phyloP scores from a whole-genome alignment of 2,329 filamentous ascomycete species.

The Saccharata proteae region DNA sequence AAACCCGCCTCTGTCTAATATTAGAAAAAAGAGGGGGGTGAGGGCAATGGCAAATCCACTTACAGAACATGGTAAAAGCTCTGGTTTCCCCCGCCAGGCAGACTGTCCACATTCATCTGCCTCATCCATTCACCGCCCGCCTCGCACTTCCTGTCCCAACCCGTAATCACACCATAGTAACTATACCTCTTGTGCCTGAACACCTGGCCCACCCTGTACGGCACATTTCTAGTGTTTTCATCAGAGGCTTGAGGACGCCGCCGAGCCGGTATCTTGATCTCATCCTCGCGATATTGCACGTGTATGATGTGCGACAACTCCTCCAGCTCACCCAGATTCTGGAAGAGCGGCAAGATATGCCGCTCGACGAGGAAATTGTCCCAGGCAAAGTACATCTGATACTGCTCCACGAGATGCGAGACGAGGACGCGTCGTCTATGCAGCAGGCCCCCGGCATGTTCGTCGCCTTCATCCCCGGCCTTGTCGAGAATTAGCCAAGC shows the following conservation, averaged over 20 bases:
- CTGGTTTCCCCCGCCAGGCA: slow-evolving; percentile 49
- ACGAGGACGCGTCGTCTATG: slow-evolving; percentile 43
- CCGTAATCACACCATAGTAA: slow-evolving; percentile 72
- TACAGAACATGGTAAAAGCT: slow-evolving; percentile 82
- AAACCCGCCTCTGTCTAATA: too few relatives aligned
- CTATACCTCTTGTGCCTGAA: slow-evolving; percentile 72
- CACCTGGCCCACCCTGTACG: slow-evolving; percentile 56
- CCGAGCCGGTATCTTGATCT: slow-evolving; percentile 43
- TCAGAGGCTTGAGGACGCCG: slow-evolving; percentile 13
- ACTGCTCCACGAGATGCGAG: slow-evolving; percentile 51
- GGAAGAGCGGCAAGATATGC: slow-evolving; percentile 52
- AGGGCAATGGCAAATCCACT: slow-evolving; percentile 30
- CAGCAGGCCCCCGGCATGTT: slow-evolving; percentile 10
- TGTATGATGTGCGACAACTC: slow-evolving; percentile 45
- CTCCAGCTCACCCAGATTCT: slow-evolving; percentile 39
- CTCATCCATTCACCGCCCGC: slow-evolving; percentile 51
- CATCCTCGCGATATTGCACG: slow-evolving; percentile 13
- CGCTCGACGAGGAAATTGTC: slow-evolving; percentile 61
- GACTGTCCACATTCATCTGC: slow-evolving; percentile 49
- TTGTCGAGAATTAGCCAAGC: slow-evolving; percentile 36
- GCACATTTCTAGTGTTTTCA: slow-evolving; percentile 12
- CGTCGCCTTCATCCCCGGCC: slow-evolving; percentile 15
- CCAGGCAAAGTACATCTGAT: slow-evolving; percentile 54
- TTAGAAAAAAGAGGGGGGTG: slow-evolving; percentile 9
- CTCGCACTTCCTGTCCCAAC: slow-evolving; percentile 61